Conservation (phyloP, 805 yeast species). For the Zygosaccharomyces kombuchaensis region DNA sequence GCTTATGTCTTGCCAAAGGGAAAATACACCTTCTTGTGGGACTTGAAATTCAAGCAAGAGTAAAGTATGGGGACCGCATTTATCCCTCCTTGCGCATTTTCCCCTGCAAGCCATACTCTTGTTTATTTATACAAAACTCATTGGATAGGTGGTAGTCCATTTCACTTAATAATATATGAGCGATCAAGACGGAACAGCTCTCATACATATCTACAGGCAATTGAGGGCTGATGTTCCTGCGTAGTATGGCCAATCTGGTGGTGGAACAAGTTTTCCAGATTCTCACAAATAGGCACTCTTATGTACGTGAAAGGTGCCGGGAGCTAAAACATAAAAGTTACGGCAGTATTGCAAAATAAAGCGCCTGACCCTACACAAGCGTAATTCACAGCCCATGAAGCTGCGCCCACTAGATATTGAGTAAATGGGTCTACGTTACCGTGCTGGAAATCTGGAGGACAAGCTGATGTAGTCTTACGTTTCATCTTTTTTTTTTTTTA, state of each 20-base stretch:
- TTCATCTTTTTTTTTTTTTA: not conserved
- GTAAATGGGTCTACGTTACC: constrained; percentile 6
- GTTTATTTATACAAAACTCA: no score
- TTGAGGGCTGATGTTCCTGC: not conserved
- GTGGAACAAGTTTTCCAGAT: constrained; percentile 3
- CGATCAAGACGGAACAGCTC: no score
- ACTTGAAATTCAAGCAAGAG: no score
- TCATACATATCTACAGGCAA: no score
- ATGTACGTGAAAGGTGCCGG: constrained; percentile 15
- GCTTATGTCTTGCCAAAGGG: no score
- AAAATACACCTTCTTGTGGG: no score
- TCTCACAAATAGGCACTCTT: not conserved
- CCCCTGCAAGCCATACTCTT: no score
- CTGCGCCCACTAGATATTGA: constrained; percentile 11
- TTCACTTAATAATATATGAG: no score
- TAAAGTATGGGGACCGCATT: no score
- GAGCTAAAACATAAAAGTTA: constrained; percentile 16
- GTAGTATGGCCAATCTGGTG: not conserved
- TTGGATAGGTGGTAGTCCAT: no score
- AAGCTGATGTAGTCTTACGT: not conserved
- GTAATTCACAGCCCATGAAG: constrained; percentile 14
- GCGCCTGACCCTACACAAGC: constrained; percentile 11
- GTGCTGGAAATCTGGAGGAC: constrained; percentile 6
- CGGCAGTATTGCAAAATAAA: constrained; percentile 11
- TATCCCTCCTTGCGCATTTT: no score